A percentile compares a stretch with the other conserved stretches of the same genome.
phyloP scores from a whole-genome alignment of 257 asterid species.

The Forsythia suspensa region DNA sequence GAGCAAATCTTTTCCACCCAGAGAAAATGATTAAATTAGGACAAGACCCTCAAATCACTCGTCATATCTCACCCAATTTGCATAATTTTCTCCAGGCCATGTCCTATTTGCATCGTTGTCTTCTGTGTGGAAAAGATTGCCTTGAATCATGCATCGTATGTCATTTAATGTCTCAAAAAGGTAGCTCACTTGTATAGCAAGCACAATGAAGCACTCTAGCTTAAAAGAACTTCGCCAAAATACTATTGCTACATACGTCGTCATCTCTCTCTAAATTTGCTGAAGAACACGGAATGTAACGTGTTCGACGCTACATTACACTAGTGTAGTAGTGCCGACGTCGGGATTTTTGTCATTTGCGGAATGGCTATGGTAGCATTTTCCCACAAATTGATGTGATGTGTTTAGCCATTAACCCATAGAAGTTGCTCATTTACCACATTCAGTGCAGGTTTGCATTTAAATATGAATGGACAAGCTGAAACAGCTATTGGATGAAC shows the following conservation, averaged over 20 bases:
- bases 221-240: too few relatives aligned
- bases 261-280: neutral
- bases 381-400: neutral
- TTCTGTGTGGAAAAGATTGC: too few relatives aligned
- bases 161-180: too few relatives aligned
- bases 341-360: neutral
- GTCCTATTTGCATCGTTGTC: too few relatives aligned
- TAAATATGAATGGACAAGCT: neutral
- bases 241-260: neutral
- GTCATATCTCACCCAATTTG: neutral
- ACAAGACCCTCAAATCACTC: neutral
- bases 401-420: neutral
- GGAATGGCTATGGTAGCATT: neutral
- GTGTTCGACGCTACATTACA: neutral
- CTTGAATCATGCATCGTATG: too few relatives aligned
- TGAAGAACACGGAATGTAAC: neutral
- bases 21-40: too few relatives aligned
- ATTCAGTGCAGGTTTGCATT: neutral
- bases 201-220: too few relatives aligned
- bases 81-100: too few relatives aligned
- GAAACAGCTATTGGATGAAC: neutral
- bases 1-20: too few relatives aligned
- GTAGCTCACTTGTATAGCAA: too few relatives aligned
- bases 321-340: neutral
- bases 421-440: neutral